Evolutionary conservation across 169 alveolate species (phyloP).

Genomic region (Toxoplasma gondii): DNA sequence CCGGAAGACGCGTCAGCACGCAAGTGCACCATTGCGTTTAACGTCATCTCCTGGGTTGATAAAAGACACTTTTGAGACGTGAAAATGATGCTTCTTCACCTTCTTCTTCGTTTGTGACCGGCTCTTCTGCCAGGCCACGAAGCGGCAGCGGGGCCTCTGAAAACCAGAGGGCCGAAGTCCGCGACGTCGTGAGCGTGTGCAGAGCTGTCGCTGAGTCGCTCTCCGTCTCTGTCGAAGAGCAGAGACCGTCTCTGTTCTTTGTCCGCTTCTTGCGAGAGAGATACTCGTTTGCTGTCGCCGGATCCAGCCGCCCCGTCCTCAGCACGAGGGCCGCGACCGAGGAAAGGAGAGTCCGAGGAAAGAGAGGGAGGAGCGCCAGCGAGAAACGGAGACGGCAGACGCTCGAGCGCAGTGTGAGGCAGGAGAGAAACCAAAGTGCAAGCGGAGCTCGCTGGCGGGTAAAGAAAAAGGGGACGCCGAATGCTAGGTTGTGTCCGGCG

Average conservation of each 20-base stretch:
- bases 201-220: background rate
- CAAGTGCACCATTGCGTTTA: too few relatives aligned
- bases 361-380: background rate
- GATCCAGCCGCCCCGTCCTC: too few relatives aligned
- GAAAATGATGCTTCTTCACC: too few relatives aligned
- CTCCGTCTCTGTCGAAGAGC: background rate
- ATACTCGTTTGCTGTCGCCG: too few relatives aligned
- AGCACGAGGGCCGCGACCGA: too few relatives aligned
- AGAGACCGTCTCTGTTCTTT: background rate
- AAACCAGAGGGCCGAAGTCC: background rate
- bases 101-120: background rate
- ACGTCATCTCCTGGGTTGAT: too few relatives aligned
- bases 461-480: background rate
- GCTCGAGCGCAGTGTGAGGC: background rate
- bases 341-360: background rate
- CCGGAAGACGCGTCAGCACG: too few relatives aligned
- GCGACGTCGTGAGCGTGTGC: background rate
- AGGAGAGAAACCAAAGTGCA: background rate
- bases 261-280: background rate
- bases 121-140: conserved; percentile 20
- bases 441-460: background rate
- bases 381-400: background rate
- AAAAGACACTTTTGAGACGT: too few relatives aligned
- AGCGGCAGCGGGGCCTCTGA: conserved; percentile 5
- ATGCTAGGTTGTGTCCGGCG: background rate